phyloP scores from a whole-genome alignment of 2,329 filamentous ascomycete genomes.

The Botryotinia globosa region DNA sequence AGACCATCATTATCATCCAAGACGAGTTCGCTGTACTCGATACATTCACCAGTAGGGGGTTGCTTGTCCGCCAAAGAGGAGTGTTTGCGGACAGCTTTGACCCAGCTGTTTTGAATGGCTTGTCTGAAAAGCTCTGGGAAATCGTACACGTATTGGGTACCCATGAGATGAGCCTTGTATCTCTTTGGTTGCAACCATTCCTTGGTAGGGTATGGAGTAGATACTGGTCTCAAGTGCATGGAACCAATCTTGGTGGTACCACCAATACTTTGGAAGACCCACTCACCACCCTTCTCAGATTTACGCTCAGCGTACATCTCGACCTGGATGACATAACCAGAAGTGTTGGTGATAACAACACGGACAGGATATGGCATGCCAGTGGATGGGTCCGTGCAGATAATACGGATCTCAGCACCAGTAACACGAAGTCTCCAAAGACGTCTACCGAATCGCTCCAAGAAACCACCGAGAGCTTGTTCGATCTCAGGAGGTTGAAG shows the following conservation, averaged over 20 bases:
- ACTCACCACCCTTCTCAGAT: conserved; percentile 89
- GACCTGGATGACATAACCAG: conserved; percentile 94
- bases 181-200: conserved; percentile 98
- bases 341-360: conserved; percentile 97
- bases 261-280: conserved; percentile 97
- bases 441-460: conserved; percentile 92
- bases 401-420: conserved; percentile 95
- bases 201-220: conserved; percentile 93
- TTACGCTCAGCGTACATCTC: conserved; percentile 98
- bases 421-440: conserved; percentile 96
- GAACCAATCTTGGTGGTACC: conserved; percentile 92
- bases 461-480: conserved; percentile 87
- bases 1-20: conserved; percentile 91
- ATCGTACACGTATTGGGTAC: conserved; percentile 98
- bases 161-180: conserved; percentile 99
- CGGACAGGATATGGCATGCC: conserved; percentile 87
- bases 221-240: conserved; percentile 90
- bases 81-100: conserved; percentile 69
- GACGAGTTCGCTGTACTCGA: conserved; percentile 90
- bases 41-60: conserved; percentile 83
- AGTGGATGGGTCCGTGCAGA: conserved; percentile 86
- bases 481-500: conserved; percentile 87
- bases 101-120: conserved; percentile 94
- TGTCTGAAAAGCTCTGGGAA: conserved; percentile 99
- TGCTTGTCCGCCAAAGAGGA: conserved; percentile 74